Percentiles rank a stretch among this genome's conserved stretches.
phyloP scores from a whole-genome alignment of 148 eudicot genomes.

The Spergularia marina region DNA sequence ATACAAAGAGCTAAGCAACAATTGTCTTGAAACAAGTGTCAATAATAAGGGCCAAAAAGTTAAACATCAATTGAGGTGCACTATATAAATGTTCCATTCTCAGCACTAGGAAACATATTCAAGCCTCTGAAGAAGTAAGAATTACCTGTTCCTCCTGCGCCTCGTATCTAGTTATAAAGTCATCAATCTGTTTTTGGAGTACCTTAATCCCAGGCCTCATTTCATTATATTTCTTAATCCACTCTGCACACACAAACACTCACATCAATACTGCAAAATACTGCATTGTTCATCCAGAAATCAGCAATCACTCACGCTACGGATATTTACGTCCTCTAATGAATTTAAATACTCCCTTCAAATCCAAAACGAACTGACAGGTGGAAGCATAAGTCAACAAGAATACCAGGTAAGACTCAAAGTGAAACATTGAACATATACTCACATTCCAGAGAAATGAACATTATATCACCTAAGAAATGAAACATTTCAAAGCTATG shows the following conservation, averaged over 20 bases:
- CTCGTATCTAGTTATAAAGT: slow-evolving; percentile 63
- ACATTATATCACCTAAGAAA: neutral
- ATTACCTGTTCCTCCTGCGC: slow-evolving; percentile 68
- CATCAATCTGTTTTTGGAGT: slow-evolving; percentile 74
- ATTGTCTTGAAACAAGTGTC: neutral
- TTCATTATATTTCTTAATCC: slow-evolving; percentile 62
- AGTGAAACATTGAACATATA: neutral
- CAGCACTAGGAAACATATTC: neutral
- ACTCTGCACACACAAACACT: slow-evolving; percentile 43
- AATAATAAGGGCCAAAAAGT: neutral
- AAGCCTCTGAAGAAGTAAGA: slow-evolving; percentile 17
- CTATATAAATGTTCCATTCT: neutral
- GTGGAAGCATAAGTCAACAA: neutral
- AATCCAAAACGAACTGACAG: no score
- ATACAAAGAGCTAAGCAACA: neutral
- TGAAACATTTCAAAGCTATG: neutral
- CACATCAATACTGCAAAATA: neutral
- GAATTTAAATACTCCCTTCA: no score
- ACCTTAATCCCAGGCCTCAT: slow-evolving; percentile 71
- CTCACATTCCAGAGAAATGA: neutral
- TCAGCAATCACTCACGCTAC: neutral
- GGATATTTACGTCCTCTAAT: neutral
- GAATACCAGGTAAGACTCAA: neutral
- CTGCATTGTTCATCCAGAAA: neutral
- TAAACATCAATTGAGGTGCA: neutral